Evolutionary conservation across 2,329 filamentous ascomycete species (phyloP).

Genomic region (Phialophora macrospora): DNA sequence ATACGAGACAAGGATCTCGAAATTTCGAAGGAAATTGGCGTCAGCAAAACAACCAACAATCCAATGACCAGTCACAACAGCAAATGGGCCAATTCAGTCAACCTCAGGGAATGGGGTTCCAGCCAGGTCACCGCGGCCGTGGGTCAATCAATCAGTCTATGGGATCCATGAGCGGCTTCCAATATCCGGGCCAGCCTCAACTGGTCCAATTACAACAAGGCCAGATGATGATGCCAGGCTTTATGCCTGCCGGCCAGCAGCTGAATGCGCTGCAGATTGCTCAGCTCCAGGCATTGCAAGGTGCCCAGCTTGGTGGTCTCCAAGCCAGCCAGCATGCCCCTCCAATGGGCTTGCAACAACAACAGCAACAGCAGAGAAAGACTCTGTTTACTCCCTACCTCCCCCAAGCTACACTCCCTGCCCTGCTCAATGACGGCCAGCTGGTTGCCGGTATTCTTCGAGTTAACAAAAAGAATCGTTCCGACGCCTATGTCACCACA

Average conservation of each 20-base stretch:
- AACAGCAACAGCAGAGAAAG: slow-evolving; percentile 86
- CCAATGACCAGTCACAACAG: slow-evolving; percentile 57
- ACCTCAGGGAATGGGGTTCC: slow-evolving; percentile 78
- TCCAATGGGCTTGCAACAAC: slow-evolving; percentile 66
- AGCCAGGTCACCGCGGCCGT: slow-evolving; percentile 83
- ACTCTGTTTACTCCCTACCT: slow-evolving; percentile 98
- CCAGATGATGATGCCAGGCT: slow-evolving; percentile 77
- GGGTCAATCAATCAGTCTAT: slow-evolving; percentile 86
- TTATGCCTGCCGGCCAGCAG: slow-evolving; percentile 83
- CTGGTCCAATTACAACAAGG: slow-evolving; percentile 82
- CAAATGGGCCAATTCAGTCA: slow-evolving; percentile 68
- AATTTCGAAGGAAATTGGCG: slow-evolving; percentile 99
- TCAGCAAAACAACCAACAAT: slow-evolving; percentile 66
- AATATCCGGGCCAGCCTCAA: slow-evolving; percentile 85
- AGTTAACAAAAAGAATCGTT: slow-evolving; percentile 99
- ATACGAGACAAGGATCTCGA: slow-evolving; percentile 80
- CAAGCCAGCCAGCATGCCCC: slow-evolving; percentile 73
- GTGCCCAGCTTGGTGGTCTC: slow-evolving; percentile 74
- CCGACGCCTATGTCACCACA: slow-evolving; percentile 95
- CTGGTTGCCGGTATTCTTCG: slow-evolving; percentile 95
- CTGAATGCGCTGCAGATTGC: slow-evolving; percentile 85
- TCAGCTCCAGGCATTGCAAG: slow-evolving; percentile 90
- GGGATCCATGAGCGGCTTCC: slow-evolving; percentile 81
- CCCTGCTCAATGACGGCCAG: slow-evolving; percentile 86
- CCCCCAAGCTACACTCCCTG: slow-evolving; percentile 89